A percentile compares a stretch with the other conserved stretches of the same genome.
phyloP scores from a whole-genome alignment of 1,284 basidiomycete genomes.

The Vanrija sp. region DNA sequence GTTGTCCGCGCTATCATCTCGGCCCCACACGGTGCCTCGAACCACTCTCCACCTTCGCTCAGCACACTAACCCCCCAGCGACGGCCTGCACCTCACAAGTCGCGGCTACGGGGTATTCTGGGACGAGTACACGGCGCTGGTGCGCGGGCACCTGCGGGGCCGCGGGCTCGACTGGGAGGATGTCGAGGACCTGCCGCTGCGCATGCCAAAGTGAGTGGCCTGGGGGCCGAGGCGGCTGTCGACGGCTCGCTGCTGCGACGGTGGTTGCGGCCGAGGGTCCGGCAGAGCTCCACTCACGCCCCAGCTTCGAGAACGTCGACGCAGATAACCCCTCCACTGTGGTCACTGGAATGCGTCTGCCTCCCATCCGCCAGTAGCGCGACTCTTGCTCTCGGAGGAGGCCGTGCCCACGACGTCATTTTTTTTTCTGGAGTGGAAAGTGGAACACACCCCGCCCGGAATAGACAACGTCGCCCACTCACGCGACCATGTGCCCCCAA shows the following conservation, averaged over 20 bases:
- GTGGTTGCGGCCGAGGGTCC: background rate
- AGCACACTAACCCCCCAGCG: constrained; percentile 39
- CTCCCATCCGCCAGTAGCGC: constrained; percentile 9
- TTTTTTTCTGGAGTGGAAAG: too few relatives aligned
- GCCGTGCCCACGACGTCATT: too few relatives aligned
- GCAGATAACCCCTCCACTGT: constrained; percentile 1
- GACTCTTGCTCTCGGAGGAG: too few relatives aligned
- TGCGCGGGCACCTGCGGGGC: constrained; percentile 54
- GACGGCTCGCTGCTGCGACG: too few relatives aligned
- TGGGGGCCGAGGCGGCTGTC: background rate
- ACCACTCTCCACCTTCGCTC: background rate
- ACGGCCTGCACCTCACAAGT: constrained; percentile 72
- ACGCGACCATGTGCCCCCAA: too few relatives aligned
- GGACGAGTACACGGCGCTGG: constrained; percentile 59
- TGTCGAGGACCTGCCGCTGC: constrained; percentile 21
- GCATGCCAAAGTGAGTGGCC: constrained; percentile 14
- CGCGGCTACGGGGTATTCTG: constrained; percentile 70
- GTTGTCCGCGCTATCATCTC: too few relatives aligned
- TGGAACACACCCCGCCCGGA: too few relatives aligned
- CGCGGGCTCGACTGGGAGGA: constrained; percentile 37
- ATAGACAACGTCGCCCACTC: too few relatives aligned
- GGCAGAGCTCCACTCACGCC: background rate
- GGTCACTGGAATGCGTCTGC: constrained; percentile 7
- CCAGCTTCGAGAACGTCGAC: constrained; percentile 12
- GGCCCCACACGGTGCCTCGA: background rate